Base-by-base conservation (phyloP, 306 rosid species). In the Cicer bijugum region DNA sequence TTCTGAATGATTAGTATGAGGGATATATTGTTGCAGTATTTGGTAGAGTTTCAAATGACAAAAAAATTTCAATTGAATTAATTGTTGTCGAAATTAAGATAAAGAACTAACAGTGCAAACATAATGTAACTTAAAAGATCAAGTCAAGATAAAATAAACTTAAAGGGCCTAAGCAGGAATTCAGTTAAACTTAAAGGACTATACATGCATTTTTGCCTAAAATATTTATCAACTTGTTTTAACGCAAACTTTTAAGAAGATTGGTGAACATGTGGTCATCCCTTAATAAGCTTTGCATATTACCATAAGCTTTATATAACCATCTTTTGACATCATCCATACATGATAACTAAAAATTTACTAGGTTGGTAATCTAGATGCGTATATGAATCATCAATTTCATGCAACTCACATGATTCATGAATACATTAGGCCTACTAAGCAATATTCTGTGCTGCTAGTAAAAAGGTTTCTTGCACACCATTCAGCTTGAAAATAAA, bases 401-500 rank as follows among this genome's bases (percentile, higher is more conserved):
- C 57, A 75, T 39, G 52, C 45, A 61, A 58, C 52, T 56, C 40
- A 20, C 67, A 57, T 42, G 52, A 64, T 47, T 68, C 43, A 12
- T 63, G 28, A 47, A 17, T 17, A 65, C 15, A 48, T 64, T 46
- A 35, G 44, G 20, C 68, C 17, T 1, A 35, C 55, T 1, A 35
- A 50, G 15, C 46, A 76, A 53, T 76, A 45, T 35, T 19, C 14
- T 63, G n/a, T 23, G 5, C 16, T 17, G 8, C 73, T 42, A 17
- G 10, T 35, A 17, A 57, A 56, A 46, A 64, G 46, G 68, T 19
- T 81, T 62, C 69, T 15, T 67, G 38, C 8, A 80, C 0, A 1
- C 16, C 40, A 60, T 35, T 73, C 17, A 59, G 75, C 68, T 80
- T 60, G 71, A 68, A 59, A 69, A 62, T 16, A 47, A 69, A 51